A percentile compares a stretch with the other conserved stretches of the same genome.
Conservation (phyloP, 495 filamentous ascomycete genomes). For the Lasiosphaeria ovina region DNA sequence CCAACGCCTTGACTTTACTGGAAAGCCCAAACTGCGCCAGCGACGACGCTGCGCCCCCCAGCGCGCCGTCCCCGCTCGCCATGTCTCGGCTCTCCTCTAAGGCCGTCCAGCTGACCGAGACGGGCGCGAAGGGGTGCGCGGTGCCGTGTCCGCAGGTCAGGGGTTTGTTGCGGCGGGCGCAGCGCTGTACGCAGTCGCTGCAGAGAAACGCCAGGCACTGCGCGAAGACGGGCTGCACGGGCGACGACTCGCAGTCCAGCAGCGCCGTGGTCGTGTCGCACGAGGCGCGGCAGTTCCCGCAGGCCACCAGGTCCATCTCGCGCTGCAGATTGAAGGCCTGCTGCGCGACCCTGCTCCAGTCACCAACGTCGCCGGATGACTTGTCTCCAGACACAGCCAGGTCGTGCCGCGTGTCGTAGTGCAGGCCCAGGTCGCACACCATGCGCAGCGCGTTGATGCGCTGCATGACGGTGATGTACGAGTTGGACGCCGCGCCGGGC, state of each 20-base stretch:
- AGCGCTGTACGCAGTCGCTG: constrained; percentile 13
- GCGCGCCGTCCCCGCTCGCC: too few relatives aligned
- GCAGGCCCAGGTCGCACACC: constrained; percentile 41
- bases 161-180: not conserved
- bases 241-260: not conserved
- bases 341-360: constrained; percentile 27
- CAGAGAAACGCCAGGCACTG: constrained; percentile 11
- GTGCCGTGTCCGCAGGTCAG: constrained; percentile 29
- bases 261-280: not conserved
- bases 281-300: constrained; percentile 1
- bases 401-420: constrained; percentile 25
- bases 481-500: not conserved
- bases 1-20: constrained; percentile 31
- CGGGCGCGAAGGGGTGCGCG: constrained; percentile 16
- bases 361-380: not conserved
- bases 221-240: not conserved
- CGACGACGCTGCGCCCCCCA: too few relatives aligned
- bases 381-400: not conserved
- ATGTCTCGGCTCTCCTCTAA: not conserved
- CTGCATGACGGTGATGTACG: constrained; percentile 39
- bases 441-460: constrained; percentile 42
- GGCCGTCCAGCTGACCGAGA: constrained; percentile 15
- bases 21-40: not conserved
- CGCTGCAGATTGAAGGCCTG: constrained; percentile 25
- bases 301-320: constrained; percentile 15